Evolutionary conservation across 2,329 filamentous ascomycete genomes (phyloP), one percentile per base, ranked within the genome.

Genomic region (Fusarium decemcellulare): DNA sequence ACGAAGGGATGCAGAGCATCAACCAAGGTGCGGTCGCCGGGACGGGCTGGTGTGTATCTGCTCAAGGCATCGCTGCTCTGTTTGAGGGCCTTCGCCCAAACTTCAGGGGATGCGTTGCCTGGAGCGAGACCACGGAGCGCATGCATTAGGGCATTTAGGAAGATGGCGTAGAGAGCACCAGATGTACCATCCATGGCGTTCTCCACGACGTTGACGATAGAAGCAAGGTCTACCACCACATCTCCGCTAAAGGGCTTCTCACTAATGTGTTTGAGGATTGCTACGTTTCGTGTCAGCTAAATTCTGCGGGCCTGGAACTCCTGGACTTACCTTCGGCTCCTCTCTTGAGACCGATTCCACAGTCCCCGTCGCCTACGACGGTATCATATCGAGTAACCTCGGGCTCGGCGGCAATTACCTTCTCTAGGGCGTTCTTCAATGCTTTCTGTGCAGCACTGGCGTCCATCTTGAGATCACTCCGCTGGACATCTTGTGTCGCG

Each of bases 1-100:
- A 97, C 91, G 77, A 98, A 99, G 2, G 96, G 96, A 67, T 93
- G 88, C 52, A 99, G 84, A 2, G 95, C 94, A 80, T 99, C 96
- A 36, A 98, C 88, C 37, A 98, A 83, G 0, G 96, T 99, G 53
- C 96, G 88, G 78, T 99, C 96, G 30, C 96, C 96, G 0, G 92
- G 92, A 56, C 91, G 90, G 1, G 96, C 96, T 1, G 95, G 95
- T 2, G 96, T 99, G 80, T 98, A 98, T 76, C 87, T 92, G 37
- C 86, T 88, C 61, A 99, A 83, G 2, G 91, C 90, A 18, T 90
- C 84, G 67, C 92, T 88, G 56, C 93, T 93, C 72, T 90, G 86
- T 67, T 90, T 84, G 14, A 98, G 84, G 1, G 94, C 95, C 34
- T 86, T 83, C 4, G 90, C 81, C 90, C 87, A 86, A 72, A 82